Base-by-base conservation (phyloP, 192 early-diverging fungal species). In the Umbelopsis ramanniana region DNA sequence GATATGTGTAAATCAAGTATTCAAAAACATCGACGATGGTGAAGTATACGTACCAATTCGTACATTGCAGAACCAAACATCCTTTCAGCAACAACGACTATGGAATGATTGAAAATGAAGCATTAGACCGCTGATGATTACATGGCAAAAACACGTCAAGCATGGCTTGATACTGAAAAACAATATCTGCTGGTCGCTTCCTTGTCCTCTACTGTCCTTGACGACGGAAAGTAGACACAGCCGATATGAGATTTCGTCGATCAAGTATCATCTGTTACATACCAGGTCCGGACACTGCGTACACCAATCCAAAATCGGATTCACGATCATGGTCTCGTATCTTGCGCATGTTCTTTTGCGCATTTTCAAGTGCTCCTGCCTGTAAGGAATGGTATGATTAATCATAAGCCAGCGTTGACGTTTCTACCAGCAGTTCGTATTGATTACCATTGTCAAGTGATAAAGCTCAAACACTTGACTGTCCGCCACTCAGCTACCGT, bases 221-320 rank as follows among this genome's bases (percentile, higher is more conserved):
- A 11, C 15, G 35, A 22, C 6, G 35, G 11, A 67, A 6, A 6
- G 46, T 29, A 35, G 66, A 23, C 35, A 33, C 35, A 23, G n/a
- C 54, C 22, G 7, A 26, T 57, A 68, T 47, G 19, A 19, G 19
- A 23, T 52, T 46, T 53, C 29, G 37, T 21, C 21, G 69, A 50
- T 29, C 17, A 46, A 43, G 22, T 52, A 15, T 50, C 45, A 68
- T 46, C 19, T 33, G 63, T 12, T 38, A 55, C 73, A 67, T 83
- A 96, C 95, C 97, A 69, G 97, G 98, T 46, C 98, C 98, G 38
- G 98, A 98, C n/a, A 99, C 97, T 29, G 93, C 97, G 79, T 86
- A 99, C 43, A 99, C 92, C 67, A 86, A 95, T 77, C 98, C 98
- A 84, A 94, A 94, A 37, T 87, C 86, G 47, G 85, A 87, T 79